Evolutionary conservation across 495 filamentous ascomycete genomes (phyloP), one percentile per base, ranked within the genome.

Genomic region (Neurospora sp.): DNA sequence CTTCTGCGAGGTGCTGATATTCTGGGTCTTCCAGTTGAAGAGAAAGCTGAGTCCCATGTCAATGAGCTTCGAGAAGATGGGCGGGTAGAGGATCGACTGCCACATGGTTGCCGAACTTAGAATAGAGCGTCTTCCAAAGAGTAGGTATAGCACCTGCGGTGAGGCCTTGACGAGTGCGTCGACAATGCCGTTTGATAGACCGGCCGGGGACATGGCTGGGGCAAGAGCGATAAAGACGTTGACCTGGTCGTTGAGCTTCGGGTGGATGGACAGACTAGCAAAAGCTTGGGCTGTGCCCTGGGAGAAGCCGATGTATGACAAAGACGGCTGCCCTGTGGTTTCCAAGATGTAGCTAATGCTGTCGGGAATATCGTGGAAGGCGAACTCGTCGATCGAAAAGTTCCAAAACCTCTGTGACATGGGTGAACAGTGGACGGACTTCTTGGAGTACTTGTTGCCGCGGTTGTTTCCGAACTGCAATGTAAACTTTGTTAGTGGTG

Each of bases 391-490:
- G 77, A 99, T 97, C 11, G 92, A 96, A 74, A 98, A 99, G 82
- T 98, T 89, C 96, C 96, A 99, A 77, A 99, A 99, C 39, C 89
- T 85, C 40, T 86, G 87, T 1, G 91, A 90, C 9, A 88, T 88
- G 0, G 96, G 94, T 7, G 94, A 89, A 70, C 83, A 86, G 46
- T 88, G 84, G 42, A 92, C 86, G 0, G 89, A 95, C 80, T 98
- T 99, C 80, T 98, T 99, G 39, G 93, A 96, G 80, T 99, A 99
- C 77, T 99, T 99, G 85, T 99, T 99, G 31, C 96, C 96, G 8
- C 96, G 89, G 77, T 99, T 99, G 76, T 99, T 99, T 20, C 96
- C 96, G 71, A 98, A 84, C 91, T 93, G 71, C 4, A 53, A 31
- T 5, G 44, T 27, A 18, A 18, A 48, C 40, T 41, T 61, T 40